A percentile compares a stretch with the other conserved stretches of the same genome.
Evolutionary conservation across 495 filamentous ascomycete species (phyloP).

Genomic region (Zalerion maritima): DNA sequence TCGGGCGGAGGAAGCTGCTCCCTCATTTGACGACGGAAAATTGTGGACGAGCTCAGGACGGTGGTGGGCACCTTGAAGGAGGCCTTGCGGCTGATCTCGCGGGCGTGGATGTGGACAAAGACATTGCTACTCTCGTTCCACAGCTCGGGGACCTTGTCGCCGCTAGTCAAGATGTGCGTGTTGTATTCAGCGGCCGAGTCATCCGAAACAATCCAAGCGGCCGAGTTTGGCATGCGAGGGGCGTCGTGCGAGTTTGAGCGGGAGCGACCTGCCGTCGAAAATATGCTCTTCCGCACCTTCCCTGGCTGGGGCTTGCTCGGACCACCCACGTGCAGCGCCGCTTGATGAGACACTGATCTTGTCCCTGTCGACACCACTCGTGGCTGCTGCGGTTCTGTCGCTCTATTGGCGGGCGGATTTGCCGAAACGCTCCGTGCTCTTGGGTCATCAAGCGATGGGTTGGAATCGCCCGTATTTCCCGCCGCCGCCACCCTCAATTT

Average conservation of each 20-base stretch:
- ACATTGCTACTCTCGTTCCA: constrained; percentile 79
- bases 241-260: constrained; percentile 23
- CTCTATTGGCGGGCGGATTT: constrained; percentile 15
- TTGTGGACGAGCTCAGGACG: constrained; percentile 52
- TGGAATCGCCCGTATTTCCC: constrained; percentile 4
- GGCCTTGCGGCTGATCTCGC: constrained; percentile 46
- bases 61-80: constrained; percentile 69
- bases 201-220: constrained; percentile 49
- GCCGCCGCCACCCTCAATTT: too few relatives aligned
- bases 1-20: constrained; percentile 19
- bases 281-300: constrained; percentile 26
- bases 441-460: constrained; percentile 14
- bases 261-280: constrained; percentile 28
- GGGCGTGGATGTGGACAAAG: constrained; percentile 69
- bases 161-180: constrained; percentile 36
- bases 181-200: constrained; percentile 49
- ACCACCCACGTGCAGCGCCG: constrained; percentile 6
- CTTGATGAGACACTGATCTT: constrained; percentile 9
- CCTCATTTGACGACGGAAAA: constrained; percentile 48
- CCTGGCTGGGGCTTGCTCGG: constrained; percentile 12
- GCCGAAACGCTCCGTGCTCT: constrained; percentile 26
- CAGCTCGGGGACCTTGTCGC: constrained; percentile 63
- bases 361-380: constrained; percentile 13
- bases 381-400: constrained; percentile 10
- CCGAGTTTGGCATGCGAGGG: constrained; percentile 12